Evolutionary conservation across 2,329 filamentous ascomycete species (phyloP).

Genomic region (Neurospora sp.): DNA sequence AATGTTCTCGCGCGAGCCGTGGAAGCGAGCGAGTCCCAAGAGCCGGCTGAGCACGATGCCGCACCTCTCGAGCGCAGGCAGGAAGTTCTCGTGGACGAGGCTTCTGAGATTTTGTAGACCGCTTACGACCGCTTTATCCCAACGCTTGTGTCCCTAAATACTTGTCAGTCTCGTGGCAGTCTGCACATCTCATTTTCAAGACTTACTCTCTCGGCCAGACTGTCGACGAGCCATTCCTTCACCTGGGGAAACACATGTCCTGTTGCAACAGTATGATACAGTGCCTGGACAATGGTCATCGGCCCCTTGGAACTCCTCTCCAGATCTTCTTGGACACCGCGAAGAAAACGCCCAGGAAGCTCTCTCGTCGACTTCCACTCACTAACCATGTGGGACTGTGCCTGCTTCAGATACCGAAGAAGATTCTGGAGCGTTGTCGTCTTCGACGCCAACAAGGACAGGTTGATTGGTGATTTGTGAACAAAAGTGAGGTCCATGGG

Average conservation of each 20-base stretch:
- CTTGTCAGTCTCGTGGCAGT: constrained; percentile 3
- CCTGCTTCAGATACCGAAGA: constrained; percentile 73
- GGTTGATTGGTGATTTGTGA: constrained; percentile 63
- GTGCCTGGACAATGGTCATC: constrained; percentile 56
- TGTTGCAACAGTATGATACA: constrained; percentile 78
- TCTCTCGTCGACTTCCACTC: constrained; percentile 81
- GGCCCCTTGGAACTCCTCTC: constrained; percentile 49
- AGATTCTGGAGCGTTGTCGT: constrained; percentile 81
- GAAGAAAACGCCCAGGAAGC: constrained; percentile 67
- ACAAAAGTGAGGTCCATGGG: constrained; percentile 80
- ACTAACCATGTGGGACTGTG: constrained; percentile 64
- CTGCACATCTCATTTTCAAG: neutral
- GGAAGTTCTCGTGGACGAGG: constrained; percentile 75
- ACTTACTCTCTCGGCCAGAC: constrained; percentile 64
- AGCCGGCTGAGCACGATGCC: constrained; percentile 73
- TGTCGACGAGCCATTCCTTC: constrained; percentile 81
- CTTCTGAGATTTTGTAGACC: constrained; percentile 69
- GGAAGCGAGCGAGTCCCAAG: constrained; percentile 71
- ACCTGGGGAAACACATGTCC: constrained; percentile 68
- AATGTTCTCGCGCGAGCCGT: constrained; percentile 49
- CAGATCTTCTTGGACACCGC: constrained; percentile 66
- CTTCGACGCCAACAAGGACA: constrained; percentile 77
- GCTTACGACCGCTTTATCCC: constrained; percentile 77
- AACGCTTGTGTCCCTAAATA: constrained; percentile 74
- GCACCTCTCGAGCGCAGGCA: constrained; percentile 79